Conservation (phyloP, 2,329 filamentous ascomycete species). For the Arthrinium phaeospermum region DNA sequence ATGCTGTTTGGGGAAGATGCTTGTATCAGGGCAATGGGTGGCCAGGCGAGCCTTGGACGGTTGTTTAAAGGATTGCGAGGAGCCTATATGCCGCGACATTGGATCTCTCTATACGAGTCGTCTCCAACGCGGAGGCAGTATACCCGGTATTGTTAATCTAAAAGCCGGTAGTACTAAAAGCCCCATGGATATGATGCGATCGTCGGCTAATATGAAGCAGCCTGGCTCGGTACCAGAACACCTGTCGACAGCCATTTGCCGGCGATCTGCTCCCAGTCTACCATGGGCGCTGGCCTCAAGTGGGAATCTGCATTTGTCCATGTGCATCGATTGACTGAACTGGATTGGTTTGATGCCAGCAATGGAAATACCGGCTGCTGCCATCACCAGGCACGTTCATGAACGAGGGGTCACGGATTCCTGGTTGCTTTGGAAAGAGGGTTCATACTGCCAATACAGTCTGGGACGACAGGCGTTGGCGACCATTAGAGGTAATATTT, state of each 20-base stretch:
- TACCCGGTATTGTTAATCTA: slow-evolving; percentile 3
- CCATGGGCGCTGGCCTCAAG: neutral
- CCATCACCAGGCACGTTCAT: slow-evolving; percentile 44
- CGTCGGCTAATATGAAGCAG: neutral
- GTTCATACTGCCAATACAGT: slow-evolving; percentile 35
- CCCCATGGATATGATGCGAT: neutral
- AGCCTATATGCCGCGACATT: neutral
- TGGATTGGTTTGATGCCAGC: slow-evolving; percentile 39
- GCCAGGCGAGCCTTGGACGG: neutral
- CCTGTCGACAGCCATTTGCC: neutral
- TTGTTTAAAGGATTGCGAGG: neutral
- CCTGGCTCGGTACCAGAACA: neutral
- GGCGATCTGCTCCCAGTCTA: neutral
- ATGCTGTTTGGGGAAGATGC: too few relatives aligned
- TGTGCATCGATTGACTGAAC: neutral
- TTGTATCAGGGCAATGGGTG: neutral
- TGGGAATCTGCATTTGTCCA: neutral
- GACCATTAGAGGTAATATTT: slow-evolving; percentile 48
- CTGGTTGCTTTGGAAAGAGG: slow-evolving; percentile 45
- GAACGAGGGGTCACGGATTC: slow-evolving; percentile 46
- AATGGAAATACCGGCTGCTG: slow-evolving; percentile 44
- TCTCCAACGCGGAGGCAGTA: slow-evolving; percentile 12
- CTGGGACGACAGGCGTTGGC: slow-evolving; percentile 41
- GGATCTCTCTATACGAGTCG: neutral
- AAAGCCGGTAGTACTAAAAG: neutral